Evolutionary conservation across 148 eudicot genomes (phyloP), one percentile per base, ranked within the genome.

Genomic region (Bassia scoparia): DNA sequence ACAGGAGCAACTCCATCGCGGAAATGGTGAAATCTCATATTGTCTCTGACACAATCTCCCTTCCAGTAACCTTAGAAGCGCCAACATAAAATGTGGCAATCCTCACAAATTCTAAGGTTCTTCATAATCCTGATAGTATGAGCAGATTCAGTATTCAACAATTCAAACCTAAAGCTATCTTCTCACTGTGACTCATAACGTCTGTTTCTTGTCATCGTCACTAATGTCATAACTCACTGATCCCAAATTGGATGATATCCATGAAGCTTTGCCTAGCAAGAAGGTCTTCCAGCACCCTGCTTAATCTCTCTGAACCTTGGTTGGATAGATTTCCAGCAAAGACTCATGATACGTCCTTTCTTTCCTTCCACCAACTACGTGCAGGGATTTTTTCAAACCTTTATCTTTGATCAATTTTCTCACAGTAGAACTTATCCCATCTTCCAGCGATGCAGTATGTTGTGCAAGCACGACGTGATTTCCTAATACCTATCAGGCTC

Each of bases 81-180:
- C 84, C 83, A 80, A 85, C 90, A 87, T 89, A 55, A 87, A 31
- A 62, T 61, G 69, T 89, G 90, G 78, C 90, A 89, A 58, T 87
- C 93, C 77, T 85, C 90, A 37, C 93, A 89, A 38, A 89, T 87
- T 65, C 90, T 75, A 48, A 86, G 69, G 79, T 89, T 89, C 79
- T 89, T 89, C 83, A 86, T 78, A 20, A 89, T 86, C 85, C 86
- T 82, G 56, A 89, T 81, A 10, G 82, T 58, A 61, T 70, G 43
- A 53, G 73, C 80, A 55, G 74, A 74, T 56, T 77, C 79, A 53
- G 78, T 68, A n/a, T 54, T 78, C 31, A 86, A 77, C 78, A 86
- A 69, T 21, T 81, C 89, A 74, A 73, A 86, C 80, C 87, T 70
- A 86, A 66, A 35, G 89, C 89, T 48, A 86, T 76, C 81, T 87